Evolutionary conservation across 768 basidiomycete genomes (phyloP), one percentile per base, ranked within the genome.

Genomic region (Leccinum aurantiacum): DNA sequence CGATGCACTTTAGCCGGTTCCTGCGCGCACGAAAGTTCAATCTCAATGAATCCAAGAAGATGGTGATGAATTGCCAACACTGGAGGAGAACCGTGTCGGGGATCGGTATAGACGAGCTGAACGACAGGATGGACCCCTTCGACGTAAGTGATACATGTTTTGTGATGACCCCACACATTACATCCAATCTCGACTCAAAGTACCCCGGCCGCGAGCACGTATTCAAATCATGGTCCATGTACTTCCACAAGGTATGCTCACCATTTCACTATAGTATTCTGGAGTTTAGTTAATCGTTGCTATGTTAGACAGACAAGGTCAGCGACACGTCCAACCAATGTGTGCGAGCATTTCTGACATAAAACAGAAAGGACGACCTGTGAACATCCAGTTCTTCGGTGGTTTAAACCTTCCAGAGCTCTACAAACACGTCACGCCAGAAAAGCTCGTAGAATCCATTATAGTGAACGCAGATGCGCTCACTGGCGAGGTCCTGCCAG

Each of bases 211-310:
- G 89, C 48, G 79, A 84, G 54, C 79, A 81, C 1, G 83, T 91
- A 7, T 89, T 90, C 63, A 83, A 88, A 55, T 85, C 82, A 62
- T 91, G 89, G 89, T 88, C 88, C 3, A 82, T 90, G 78, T 90
- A 82, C 64, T 90, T 88, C 65, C 89, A 91, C 71, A 90, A 90
- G 77, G 88, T 84, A 54, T 31, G 80, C 60, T 25, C 24, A 8
- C 35, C 53, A 4, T 37, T 35, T 49, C 33, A n/a, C 9, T 31
- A 10, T 14, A 22, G 17, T 13, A 1, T 7, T 25, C 24, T 37
- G 51, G 53, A 7, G 11, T 7, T 57, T 13, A 27, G 19, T 41
- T 56, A 1, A 11, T 60, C 22, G 3, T 46, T 51, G 51, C 29
- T 24, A 19, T 17, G 56, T 51, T 19, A 89, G 85, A 87, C 84